These are phyloP conservation scores for Polytrichum commune DNA, from an alignment of 225 moss, liverwort and hornwort genomes.

Conservation along the genomic window DNA sequence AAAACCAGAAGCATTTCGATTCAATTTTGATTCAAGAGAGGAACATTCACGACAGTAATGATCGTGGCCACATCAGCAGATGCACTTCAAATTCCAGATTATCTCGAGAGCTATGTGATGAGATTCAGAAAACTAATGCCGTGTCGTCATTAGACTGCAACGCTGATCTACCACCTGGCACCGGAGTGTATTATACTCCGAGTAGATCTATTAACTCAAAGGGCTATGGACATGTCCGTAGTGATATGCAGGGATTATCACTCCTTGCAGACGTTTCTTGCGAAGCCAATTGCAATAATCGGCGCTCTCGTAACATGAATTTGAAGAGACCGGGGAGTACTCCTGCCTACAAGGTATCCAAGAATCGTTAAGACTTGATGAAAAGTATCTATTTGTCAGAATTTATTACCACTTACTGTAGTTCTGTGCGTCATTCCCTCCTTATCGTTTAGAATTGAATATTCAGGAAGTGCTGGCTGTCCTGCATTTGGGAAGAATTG, in stretches of 20 bases:
- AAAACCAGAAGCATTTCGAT: too few species aligned
- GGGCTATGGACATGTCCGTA: slow-evolving; percentile 21
- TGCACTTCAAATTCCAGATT: slow-evolving; percentile 5
- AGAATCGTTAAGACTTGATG: background rate
- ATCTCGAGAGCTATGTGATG: background rate
- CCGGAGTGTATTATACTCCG: slow-evolving; percentile 35
- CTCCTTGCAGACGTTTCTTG: slow-evolving; percentile 48
- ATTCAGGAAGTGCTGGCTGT: background rate
- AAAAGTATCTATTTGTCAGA: background rate
- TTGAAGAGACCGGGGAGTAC: slow-evolving; percentile 1
- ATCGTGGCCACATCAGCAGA: slow-evolving; percentile 15
- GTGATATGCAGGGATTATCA: slow-evolving; percentile 34
- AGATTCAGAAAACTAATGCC: background rate
- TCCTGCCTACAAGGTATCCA: slow-evolving; percentile 16
- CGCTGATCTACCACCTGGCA: slow-evolving; percentile 19
- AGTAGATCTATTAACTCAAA: slow-evolving; percentile 26
- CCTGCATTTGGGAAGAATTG: background rate
- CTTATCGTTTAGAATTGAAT: background rate
- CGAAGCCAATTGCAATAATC: slow-evolving; percentile 20
- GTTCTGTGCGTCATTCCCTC: background rate
- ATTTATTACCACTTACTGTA: background rate
- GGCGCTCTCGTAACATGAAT: slow-evolving; percentile 14
- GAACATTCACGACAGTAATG: background rate
- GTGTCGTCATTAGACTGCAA: slow-evolving; percentile 15
- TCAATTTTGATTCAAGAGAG: background rate